Conservation (phyloP, 495 filamentous ascomycete species). For the Amorphotheca resinae region DNA sequence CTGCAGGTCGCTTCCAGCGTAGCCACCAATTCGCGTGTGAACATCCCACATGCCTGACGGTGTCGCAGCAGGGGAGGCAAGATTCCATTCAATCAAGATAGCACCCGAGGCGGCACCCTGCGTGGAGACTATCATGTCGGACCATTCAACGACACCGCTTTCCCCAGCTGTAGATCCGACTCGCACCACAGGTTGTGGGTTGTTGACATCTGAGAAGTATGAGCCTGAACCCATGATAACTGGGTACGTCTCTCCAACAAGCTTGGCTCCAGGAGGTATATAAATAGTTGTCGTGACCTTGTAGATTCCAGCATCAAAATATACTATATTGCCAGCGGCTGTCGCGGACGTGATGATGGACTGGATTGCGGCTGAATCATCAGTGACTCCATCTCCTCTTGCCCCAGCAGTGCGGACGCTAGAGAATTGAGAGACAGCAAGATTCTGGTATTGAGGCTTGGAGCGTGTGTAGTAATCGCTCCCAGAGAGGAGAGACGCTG, state of each 20-base stretch:
- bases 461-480: slow-evolving; percentile 25
- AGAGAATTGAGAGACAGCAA: slow-evolving; percentile 39
- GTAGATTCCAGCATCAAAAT: slow-evolving; percentile 33
- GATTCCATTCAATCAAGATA: slow-evolving; percentile 28
- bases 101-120: slow-evolving; percentile 34
- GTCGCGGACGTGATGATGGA: slow-evolving; percentile 26
- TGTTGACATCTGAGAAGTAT: slow-evolving; percentile 35
- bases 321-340: slow-evolving; percentile 26
- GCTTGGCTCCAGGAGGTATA: slow-evolving; percentile 42
- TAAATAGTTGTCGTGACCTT: slow-evolving; percentile 34
- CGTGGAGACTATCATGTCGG: slow-evolving; percentile 41
- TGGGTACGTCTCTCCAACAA: slow-evolving; percentile 37
- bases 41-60: slow-evolving; percentile 26
- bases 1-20: slow-evolving; percentile 28
- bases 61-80: slow-evolving; percentile 2
- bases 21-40: slow-evolving; percentile 35
- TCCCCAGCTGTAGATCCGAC: slow-evolving; percentile 39
- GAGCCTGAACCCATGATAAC: slow-evolving; percentile 35
- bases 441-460: slow-evolving; percentile 46
- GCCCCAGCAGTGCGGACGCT: slow-evolving; percentile 48
- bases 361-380: slow-evolving; percentile 45
- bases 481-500: slow-evolving; percentile 25
- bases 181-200: slow-evolving; percentile 43
- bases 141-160: slow-evolving; percentile 43
- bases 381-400: slow-evolving; percentile 55